These are phyloP conservation scores for Telfairia occidentalis DNA, from an alignment of 331 rosid species.

Conservation along the genomic window DNA sequence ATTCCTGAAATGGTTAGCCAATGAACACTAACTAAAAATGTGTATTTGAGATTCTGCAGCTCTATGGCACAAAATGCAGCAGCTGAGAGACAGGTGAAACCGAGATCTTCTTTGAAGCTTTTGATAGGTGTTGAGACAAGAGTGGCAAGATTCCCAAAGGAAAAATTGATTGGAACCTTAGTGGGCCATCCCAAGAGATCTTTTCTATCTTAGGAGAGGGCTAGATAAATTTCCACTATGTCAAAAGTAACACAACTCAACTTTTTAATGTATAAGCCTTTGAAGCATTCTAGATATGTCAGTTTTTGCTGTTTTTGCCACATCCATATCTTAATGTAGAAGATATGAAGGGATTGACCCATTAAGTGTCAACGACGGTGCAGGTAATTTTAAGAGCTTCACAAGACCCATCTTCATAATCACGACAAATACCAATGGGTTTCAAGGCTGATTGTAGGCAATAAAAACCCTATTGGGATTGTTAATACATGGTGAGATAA, in stretches of 20 bases:
- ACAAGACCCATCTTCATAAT: not conserved
- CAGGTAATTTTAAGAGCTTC: not conserved
- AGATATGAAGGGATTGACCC: not conserved
- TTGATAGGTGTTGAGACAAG: too few relatives aligned
- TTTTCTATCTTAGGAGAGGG: not conserved
- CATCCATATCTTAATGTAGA: not conserved
- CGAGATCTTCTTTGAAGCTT: too few relatives aligned
- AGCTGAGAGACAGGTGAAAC: too few relatives aligned
- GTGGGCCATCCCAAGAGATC: too few relatives aligned
- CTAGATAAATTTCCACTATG: not conserved
- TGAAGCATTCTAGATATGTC: not conserved
- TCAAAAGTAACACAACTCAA: not conserved
- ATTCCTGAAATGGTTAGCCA: too few relatives aligned
- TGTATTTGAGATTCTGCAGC: too few relatives aligned
- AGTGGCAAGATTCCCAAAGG: too few relatives aligned
- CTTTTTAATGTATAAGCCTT: not conserved
- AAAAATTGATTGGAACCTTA: too few relatives aligned
- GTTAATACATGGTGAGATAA: conserved; percentile 6
- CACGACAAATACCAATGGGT: not conserved
- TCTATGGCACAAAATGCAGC: too few relatives aligned
- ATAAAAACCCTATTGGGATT: not conserved
- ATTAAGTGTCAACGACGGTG: not conserved
- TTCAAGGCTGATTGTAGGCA: not conserved
- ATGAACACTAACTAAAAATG: too few relatives aligned
- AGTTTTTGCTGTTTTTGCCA: not conserved